Evolutionary conservation across 805 yeast species (phyloP).

Genomic region (Metschnikowia aberdeeniae): DNA sequence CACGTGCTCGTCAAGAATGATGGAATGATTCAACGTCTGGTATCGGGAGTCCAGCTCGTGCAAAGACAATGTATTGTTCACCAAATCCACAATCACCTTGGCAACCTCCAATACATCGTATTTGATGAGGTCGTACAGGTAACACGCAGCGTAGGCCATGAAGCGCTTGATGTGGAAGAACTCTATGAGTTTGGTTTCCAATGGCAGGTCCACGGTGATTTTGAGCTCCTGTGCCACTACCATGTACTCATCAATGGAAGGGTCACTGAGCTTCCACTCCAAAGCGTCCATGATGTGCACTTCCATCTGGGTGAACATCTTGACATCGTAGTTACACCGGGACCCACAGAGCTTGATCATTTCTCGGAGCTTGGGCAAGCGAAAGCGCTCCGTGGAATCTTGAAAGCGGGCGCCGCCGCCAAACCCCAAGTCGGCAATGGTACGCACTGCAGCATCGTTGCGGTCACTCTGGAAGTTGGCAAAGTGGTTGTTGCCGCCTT

Average conservation of each 20-base stretch:
- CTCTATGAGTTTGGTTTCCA: slow-evolving; percentile 20
- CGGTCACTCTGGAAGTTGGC: slow-evolving; percentile 33
- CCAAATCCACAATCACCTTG: slow-evolving; percentile 28
- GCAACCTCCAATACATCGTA: slow-evolving; percentile 18
- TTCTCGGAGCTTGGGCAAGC: slow-evolving; percentile 61
- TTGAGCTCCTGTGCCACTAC: slow-evolving; percentile 33
- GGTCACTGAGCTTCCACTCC: slow-evolving; percentile 68
- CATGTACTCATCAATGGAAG: slow-evolving; percentile 42
- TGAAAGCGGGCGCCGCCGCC: slow-evolving; percentile 55
- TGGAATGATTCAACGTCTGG: slow-evolving; percentile 21
- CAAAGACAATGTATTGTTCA: slow-evolving; percentile 28
- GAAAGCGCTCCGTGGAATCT: slow-evolving; percentile 70
- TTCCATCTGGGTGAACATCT: slow-evolving; percentile 66
- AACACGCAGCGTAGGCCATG: slow-evolving; percentile 45
- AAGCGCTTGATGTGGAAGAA: slow-evolving; percentile 47
- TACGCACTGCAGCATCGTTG: slow-evolving; percentile 16
- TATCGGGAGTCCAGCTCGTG: slow-evolving; percentile 18
- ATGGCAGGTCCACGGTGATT: slow-evolving; percentile 23
- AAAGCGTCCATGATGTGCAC: slow-evolving; percentile 66
- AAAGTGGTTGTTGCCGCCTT: slow-evolving; percentile 69
- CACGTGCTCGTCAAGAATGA: slow-evolving; percentile 3
- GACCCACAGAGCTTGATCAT: slow-evolving; percentile 69
- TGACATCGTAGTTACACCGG: slow-evolving; percentile 45
- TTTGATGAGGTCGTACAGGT: slow-evolving; percentile 37
- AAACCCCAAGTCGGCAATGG: slow-evolving; percentile 38